These are phyloP conservation scores for Celoporthe dispersa DNA, from an alignment of 2,329 filamentous ascomycete species.

Conservation along the genomic window DNA sequence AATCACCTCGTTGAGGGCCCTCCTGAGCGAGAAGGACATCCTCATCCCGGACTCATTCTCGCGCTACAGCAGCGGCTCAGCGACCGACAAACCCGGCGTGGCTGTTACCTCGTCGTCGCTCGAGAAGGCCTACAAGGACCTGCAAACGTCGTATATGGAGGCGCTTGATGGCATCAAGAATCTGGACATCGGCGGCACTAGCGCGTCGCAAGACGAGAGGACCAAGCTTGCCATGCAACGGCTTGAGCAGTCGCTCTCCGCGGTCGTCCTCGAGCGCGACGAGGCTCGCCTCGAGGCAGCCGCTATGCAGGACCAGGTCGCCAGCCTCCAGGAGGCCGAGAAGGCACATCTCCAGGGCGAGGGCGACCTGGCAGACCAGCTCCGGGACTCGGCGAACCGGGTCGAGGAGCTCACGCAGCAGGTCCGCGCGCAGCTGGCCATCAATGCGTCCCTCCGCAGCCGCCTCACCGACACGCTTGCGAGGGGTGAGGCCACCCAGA, in stretches of 20 bases:
- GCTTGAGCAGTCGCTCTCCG: constrained; percentile 70
- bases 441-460: constrained; percentile 74
- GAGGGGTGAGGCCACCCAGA: constrained; percentile 83
- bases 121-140: constrained; percentile 72
- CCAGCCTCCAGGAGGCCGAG: constrained; percentile 60
- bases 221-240: constrained; percentile 66
- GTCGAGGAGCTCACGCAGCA: constrained; percentile 80
- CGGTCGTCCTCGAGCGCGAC: constrained; percentile 73
- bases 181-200: constrained; percentile 56
- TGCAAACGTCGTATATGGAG: constrained; percentile 72
- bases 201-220: constrained; percentile 54
- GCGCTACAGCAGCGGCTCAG: constrained; percentile 41
- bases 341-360: constrained; percentile 62
- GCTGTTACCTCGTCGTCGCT: constrained; percentile 72
- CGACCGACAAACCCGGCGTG: constrained; percentile 45
- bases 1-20: constrained; percentile 76
- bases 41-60: constrained; percentile 66
- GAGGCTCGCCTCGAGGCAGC: constrained; percentile 69
- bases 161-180: constrained; percentile 69
- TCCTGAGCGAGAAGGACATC: constrained; percentile 84
- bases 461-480: constrained; percentile 80
- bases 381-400: constrained; percentile 73
- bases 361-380: constrained; percentile 67
- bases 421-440: constrained; percentile 79
- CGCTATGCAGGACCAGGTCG: constrained; percentile 65